Evolutionary conservation across 2,329 filamentous ascomycete genomes (phyloP).

Genomic region (Claviceps quebecensis): DNA sequence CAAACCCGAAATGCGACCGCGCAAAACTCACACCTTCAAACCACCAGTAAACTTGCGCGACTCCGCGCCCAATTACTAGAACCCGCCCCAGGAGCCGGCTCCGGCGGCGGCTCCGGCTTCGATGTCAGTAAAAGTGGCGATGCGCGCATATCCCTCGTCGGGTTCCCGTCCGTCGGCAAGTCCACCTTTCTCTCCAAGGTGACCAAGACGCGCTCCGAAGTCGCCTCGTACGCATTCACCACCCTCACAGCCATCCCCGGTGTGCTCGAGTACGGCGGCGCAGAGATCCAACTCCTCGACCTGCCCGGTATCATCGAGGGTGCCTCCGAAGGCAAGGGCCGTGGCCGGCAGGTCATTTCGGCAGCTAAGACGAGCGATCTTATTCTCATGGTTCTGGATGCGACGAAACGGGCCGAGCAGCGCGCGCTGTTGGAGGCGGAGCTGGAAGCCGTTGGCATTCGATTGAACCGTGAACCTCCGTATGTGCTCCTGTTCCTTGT

Average conservation of each 20-base stretch:
- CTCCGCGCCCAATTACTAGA: conserved; percentile 89
- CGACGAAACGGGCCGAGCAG: conserved; percentile 92
- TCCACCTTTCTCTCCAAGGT: conserved; percentile 98
- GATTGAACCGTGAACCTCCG: conserved; percentile 83
- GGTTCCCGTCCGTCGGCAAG: conserved; percentile 98
- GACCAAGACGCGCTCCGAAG: conserved; percentile 92
- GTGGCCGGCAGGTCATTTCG: conserved; percentile 91
- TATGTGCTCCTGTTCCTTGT: conserved; percentile 27
- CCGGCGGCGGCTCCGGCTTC: conserved; percentile 70
- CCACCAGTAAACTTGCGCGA: conserved; percentile 75
- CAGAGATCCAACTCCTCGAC: conserved; percentile 96
- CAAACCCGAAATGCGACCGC: conserved; percentile 29
- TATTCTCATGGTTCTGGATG: conserved; percentile 92
- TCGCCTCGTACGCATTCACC: conserved; percentile 93
- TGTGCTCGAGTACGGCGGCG: conserved; percentile 92
- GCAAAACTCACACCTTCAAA: conserved; percentile 32
- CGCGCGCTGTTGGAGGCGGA: conserved; percentile 79
- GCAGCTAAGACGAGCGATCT: conserved; percentile 97
- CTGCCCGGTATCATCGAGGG: conserved; percentile 97
- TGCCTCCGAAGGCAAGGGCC: conserved; percentile 85
- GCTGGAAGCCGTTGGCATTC: conserved; percentile 86
- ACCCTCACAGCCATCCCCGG: conserved; percentile 95
- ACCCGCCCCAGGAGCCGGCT: conserved; percentile 65
- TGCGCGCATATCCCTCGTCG: conserved; percentile 89
- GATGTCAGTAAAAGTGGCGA: conserved; percentile 94